Evolutionary conservation across 2,329 filamentous ascomycete genomes (phyloP).

Genomic region (Pseudogymnoascus sp.): DNA sequence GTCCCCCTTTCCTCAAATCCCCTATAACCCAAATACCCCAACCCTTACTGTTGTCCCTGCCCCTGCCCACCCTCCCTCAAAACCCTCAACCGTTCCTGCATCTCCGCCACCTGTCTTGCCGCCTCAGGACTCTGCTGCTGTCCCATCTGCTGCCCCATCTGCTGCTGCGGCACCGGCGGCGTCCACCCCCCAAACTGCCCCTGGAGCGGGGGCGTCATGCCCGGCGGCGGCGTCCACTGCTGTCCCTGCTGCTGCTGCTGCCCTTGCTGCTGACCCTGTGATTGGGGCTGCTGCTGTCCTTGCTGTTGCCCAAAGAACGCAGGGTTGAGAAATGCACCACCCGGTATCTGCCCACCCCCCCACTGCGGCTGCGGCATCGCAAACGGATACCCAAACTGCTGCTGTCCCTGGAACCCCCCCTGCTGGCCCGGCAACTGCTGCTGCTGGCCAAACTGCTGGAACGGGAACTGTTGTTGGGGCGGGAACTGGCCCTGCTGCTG

Average conservation of each 20-base stretch:
- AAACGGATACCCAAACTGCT: slow-evolving; percentile 33
- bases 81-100: neutral
- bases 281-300: slow-evolving; percentile 23
- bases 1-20: no score
- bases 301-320: slow-evolving; percentile 43
- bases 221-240: neutral
- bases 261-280: slow-evolving; percentile 23
- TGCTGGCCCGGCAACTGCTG: slow-evolving; percentile 15
- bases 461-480: neutral
- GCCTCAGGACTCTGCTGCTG: neutral
- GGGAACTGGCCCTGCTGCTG: slow-evolving; percentile 16
- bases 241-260: slow-evolving; percentile 13
- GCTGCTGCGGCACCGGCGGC: neutral
- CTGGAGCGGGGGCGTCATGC: neutral
- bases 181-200: neutral
- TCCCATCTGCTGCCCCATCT: neutral
- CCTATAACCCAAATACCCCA: neutral
- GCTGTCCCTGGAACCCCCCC: no score
- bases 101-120: neutral
- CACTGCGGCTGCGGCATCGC: slow-evolving; percentile 34
- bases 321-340: slow-evolving; percentile 47
- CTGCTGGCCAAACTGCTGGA: slow-evolving; percentile 19
- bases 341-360: slow-evolving; percentile 29
- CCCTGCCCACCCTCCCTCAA: neutral
- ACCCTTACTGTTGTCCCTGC: neutral